These are phyloP conservation scores for Flaveria ramosissima DNA, from an alignment of 129 eudicot species.

Conservation along the genomic window DNA sequence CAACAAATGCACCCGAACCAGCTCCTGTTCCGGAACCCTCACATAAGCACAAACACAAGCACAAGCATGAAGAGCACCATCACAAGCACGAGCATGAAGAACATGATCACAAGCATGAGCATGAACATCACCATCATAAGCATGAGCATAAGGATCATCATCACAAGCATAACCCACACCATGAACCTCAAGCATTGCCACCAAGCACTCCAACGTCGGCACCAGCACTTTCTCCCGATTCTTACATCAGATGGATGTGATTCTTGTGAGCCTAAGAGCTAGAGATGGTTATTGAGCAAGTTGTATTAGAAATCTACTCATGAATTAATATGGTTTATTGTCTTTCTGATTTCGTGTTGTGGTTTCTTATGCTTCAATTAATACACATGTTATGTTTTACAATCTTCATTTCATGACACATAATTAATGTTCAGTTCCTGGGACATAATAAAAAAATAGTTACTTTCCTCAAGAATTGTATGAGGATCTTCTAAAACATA, in stretches of 20 bases:
- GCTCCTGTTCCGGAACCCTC: slow-evolving; percentile 23
- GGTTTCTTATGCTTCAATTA: not conserved
- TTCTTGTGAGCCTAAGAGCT: not conserved
- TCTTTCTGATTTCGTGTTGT: not conserved
- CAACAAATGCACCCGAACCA: slow-evolving; percentile 26
- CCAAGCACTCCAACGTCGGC: slow-evolving; percentile 16
- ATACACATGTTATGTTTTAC: too few relatives aligned
- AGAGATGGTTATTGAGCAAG: not conserved
- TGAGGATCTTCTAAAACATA: too few relatives aligned
- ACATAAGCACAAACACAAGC: slow-evolving; percentile 27
- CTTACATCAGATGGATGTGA: slow-evolving; percentile 6
- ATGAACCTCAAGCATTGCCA: slow-evolving; percentile 25
- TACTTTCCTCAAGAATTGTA: too few relatives aligned
- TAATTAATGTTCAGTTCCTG: too few relatives aligned
- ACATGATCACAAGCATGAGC: slow-evolving; percentile 21
- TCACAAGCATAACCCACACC: slow-evolving; percentile 30
- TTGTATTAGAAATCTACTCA: slow-evolving; percentile 7
- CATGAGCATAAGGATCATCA: slow-evolving; percentile 28
- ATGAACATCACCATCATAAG: slow-evolving; percentile 21
- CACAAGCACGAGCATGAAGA: slow-evolving; percentile 17
- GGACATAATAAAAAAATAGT: too few relatives aligned
- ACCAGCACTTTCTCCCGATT: slow-evolving; percentile 14
- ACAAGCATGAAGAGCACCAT: slow-evolving; percentile 13
- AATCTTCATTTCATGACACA: too few relatives aligned
- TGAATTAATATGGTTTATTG: not conserved